Conservation (phyloP, 2,329 filamentous ascomycete genomes). For the Rhynchosporium agropyri region DNA sequence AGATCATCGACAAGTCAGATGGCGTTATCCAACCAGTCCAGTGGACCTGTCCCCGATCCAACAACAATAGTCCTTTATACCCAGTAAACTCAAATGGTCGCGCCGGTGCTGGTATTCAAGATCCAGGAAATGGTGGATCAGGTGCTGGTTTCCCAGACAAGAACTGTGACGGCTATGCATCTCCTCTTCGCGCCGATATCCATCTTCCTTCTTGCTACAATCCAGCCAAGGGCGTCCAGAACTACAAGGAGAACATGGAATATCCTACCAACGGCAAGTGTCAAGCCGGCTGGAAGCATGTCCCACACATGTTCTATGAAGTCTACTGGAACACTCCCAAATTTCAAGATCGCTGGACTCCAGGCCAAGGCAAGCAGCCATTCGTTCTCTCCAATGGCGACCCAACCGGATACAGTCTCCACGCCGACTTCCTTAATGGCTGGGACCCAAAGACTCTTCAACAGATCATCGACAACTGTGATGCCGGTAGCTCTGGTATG, state of each 20-base stretch:
- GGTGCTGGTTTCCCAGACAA: constrained; percentile 70
- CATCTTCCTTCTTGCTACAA: constrained; percentile 93
- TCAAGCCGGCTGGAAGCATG: constrained; percentile 67
- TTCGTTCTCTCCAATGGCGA: constrained; percentile 83
- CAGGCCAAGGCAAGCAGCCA: constrained; percentile 63
- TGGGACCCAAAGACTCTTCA: constrained; percentile 74
- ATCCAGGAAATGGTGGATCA: constrained; percentile 56
- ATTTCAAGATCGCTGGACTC: constrained; percentile 64
- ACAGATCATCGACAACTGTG: constrained; percentile 71
- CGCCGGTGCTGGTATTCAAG: constrained; percentile 54
- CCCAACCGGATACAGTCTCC: constrained; percentile 71
- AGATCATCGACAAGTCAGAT: constrained; percentile 54
- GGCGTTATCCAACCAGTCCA: constrained; percentile 58
- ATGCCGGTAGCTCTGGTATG: constrained; percentile 61
- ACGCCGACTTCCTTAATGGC: constrained; percentile 79
- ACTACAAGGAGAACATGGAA: constrained; percentile 69
- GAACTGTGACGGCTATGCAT: constrained; percentile 65
- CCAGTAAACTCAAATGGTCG: constrained; percentile 57
- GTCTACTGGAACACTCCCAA: constrained; percentile 77
- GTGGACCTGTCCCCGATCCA: constrained; percentile 61
- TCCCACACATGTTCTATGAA: constrained; percentile 81
- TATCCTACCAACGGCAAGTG: constrained; percentile 78
- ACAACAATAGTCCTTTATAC: constrained; percentile 55
- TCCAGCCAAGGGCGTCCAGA: constrained; percentile 56
- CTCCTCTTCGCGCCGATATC: constrained; percentile 75